These are phyloP conservation scores for Eucalyptus pauciflora DNA, from an alignment of 345 rosid genomes.

Conservation along the genomic window DNA sequence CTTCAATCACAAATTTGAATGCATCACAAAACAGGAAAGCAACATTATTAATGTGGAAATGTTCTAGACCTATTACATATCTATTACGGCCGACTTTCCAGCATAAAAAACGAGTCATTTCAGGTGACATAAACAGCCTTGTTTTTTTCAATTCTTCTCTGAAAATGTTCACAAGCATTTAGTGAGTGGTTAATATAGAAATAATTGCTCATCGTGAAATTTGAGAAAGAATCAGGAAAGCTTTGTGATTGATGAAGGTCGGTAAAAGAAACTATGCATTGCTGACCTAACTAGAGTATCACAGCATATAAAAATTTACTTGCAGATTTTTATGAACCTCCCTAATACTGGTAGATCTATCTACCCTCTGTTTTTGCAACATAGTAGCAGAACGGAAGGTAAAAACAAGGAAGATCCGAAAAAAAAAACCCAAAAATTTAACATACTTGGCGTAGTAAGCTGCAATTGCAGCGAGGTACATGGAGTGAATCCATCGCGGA, in stretches of 20 bases:
- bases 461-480: slow-evolving; percentile 93
- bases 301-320: background rate
- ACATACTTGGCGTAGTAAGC: slow-evolving; percentile 91
- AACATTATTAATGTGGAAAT: background rate
- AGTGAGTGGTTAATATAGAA: background rate
- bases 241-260: background rate
- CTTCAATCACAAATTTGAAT: slow-evolving; percentile 11
- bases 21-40: background rate
- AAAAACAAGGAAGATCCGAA: background rate
- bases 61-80: background rate
- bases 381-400: background rate
- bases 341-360: background rate
- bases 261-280: background rate
- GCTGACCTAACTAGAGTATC: background rate
- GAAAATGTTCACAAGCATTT: background rate
- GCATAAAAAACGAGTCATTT: background rate
- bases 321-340: background rate
- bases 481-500: slow-evolving; percentile 82
- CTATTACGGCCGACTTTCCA: background rate
- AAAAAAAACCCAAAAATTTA: background rate
- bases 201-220: background rate
- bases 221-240: background rate
- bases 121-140: background rate
- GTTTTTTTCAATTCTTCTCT: background rate
- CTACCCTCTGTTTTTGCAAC: background rate